A percentile compares a stretch with the other conserved stretches of the same genome.
phyloP scores from a whole-genome alignment of 169 alveolate species.

The Cyclospora cayetanensis region DNA sequence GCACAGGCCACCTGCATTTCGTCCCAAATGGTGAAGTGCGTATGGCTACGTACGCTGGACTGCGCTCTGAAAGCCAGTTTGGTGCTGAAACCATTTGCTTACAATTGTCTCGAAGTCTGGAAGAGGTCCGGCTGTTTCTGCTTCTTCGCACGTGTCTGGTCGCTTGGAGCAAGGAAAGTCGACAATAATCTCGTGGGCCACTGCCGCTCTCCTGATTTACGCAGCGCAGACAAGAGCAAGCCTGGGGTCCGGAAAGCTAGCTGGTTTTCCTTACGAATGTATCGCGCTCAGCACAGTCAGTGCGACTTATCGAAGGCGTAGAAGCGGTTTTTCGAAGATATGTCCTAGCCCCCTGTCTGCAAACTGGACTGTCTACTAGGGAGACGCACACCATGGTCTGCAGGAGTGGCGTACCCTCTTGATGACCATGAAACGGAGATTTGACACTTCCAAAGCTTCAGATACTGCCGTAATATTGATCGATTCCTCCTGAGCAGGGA shows the following conservation, averaged over 20 bases:
- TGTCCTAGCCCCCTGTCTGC: too few species aligned
- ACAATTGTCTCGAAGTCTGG: conserved; percentile 48
- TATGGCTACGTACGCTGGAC: too few species aligned
- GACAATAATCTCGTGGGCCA: conserved; percentile 50
- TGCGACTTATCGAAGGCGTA: too few species aligned
- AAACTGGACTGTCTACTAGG: too few species aligned
- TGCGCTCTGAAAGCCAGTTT: not conserved
- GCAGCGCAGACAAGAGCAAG: not conserved
- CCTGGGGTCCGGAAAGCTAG: too few species aligned
- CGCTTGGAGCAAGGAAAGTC: conserved; percentile 39
- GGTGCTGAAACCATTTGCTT: not conserved
- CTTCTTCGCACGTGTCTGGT: not conserved
- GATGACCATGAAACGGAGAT: conserved; percentile 54
- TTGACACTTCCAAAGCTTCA: conserved; percentile 38
- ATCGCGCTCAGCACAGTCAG: too few species aligned
- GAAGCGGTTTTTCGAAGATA: too few species aligned
- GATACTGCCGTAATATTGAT: not conserved
- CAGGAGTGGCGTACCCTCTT: not conserved
- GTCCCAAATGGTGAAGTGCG: too few species aligned
- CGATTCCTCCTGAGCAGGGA: not conserved
- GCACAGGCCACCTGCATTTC: too few species aligned
- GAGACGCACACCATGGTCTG: too few species aligned
- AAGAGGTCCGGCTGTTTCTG: not conserved
- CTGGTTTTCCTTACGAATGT: too few species aligned
- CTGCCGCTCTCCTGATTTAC: not conserved